Base-by-base conservation (phyloP, 768 basidiomycete species). In the Kwoniella dejecticola region DNA sequence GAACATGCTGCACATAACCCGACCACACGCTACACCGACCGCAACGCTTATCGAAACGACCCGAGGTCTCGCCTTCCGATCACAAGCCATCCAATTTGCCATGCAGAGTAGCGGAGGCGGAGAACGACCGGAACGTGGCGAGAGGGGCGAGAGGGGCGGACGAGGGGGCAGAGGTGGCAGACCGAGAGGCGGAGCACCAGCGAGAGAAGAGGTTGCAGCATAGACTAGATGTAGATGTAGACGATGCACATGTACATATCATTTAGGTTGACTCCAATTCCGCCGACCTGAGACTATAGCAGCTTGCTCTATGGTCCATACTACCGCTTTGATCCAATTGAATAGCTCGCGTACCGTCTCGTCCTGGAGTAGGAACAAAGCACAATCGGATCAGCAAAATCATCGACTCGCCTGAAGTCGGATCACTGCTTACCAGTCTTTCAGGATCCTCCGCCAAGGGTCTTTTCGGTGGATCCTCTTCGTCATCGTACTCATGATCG, bases 1-100 rank as follows among this genome's bases (percentile, higher is more conserved):
- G 91, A 96, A 98, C 77, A 89, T 95, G 69, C 95, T 98, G 71
- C 89, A 94, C 80, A 97, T 98, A 79, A 87, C 90, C 77, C 87
- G 93, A 15, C 89, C 91, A 6, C 85, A 91, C 41, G 83, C 88
- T 42, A 91, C 94, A 1, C 87, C 94, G 19, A 95, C 95, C 80
- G 94, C 95, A 75, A 85, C 89, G 4, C 88, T 97, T 69, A 96
- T 96, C 69, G 94, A 97, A 79, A 95, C 93, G 78, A 96, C 93
- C 1, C 87, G 91, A 45, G 92, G 93, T 42, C 82, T 97, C 60
- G 87, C 91, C 0, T 86, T 96, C 79, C 87, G 94, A 57, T 92
- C 92, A 0, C 91, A 93, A 74, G 92, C 90, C 1, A 79, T 96
- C 52, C 89, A 91, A 1, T 88, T 89, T 15, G 90, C 92, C 11